These are phyloP conservation scores for Rutstroemia sydowiana DNA, from an alignment of 2,329 filamentous ascomycete genomes.

Conservation along the genomic window DNA sequence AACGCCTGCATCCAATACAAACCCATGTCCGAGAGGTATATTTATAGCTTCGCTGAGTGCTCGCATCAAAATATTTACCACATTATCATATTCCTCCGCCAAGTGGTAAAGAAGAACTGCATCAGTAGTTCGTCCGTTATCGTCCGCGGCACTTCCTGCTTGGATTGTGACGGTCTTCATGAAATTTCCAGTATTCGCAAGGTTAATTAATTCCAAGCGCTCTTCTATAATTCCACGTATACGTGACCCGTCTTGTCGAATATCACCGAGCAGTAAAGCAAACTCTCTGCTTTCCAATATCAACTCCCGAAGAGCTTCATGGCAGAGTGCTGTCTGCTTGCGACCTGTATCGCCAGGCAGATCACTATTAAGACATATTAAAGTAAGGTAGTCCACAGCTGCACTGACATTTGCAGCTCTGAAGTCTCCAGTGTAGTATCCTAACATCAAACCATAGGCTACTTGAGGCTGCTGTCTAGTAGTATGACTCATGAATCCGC, in stretches of 20 bases:
- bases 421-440: conserved; percentile 94
- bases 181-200: conserved; percentile 75
- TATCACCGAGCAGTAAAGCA: conserved; percentile 86
- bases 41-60: conserved; percentile 85
- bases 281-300: conserved; percentile 97
- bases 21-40: too few relatives aligned
- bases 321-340: conserved; percentile 74
- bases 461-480: conserved; percentile 70
- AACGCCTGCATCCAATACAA: too few relatives aligned
- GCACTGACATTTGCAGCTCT: conserved; percentile 81
- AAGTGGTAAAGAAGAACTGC: conserved; percentile 92
- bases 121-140: conserved; percentile 87
- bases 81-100: conserved; percentile 89
- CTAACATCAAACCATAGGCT: conserved; percentile 89
- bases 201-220: conserved; percentile 71
- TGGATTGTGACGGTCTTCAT: conserved; percentile 88
- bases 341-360: conserved; percentile 65
- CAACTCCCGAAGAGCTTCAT: conserved; percentile 86
- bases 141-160: conserved; percentile 86
- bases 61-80: conserved; percentile 83
- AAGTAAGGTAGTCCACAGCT: conserved; percentile 84
- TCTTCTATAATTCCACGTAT: conserved; percentile 84
- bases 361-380: conserved; percentile 89
- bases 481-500: conserved; percentile 61
- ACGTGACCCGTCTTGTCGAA: conserved; percentile 73